Percentiles rank a stretch among this genome's conserved stretches.
Evolutionary conservation across 1,139 yeast species (phyloP).

Genomic region (Lodderomyces elongisporus): DNA sequence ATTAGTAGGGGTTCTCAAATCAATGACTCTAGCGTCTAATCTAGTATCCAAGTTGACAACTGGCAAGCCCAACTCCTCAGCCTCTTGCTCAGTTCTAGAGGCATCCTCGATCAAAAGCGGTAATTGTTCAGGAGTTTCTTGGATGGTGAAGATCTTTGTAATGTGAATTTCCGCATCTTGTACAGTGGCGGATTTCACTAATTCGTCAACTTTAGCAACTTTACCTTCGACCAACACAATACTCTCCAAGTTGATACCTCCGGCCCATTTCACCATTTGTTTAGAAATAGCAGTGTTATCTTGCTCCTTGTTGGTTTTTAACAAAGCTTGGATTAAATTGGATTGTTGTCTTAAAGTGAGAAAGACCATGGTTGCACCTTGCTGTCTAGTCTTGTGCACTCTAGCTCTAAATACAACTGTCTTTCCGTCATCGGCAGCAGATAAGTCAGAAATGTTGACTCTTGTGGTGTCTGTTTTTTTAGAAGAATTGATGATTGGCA

Average conservation of each 20-base stretch:
- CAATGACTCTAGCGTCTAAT: conserved; percentile 91
- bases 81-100: conserved; percentile 89
- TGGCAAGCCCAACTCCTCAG: conserved; percentile 87
- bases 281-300: conserved; percentile 65
- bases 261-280: conserved; percentile 97
- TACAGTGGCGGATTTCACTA: conserved; percentile 84
- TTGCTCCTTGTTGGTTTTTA: conserved; percentile 55
- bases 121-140: conserved; percentile 86
- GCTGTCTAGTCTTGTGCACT: conserved; percentile 87
- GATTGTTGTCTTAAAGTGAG: conserved; percentile 88
- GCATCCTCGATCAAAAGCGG: conserved; percentile 97
- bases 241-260: conserved; percentile 78
- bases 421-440: conserved; percentile 67
- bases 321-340: conserved; percentile 74
- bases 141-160: conserved; percentile 66
- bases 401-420: conserved; percentile 88
- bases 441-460: conserved; percentile 50
- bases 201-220: conserved; percentile 80
- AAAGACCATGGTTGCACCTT: conserved; percentile 92
- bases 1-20: conserved; percentile 92
- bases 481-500: conserved; percentile 81
- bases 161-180: conserved; percentile 86
- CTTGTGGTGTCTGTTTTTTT: conserved; percentile 53
- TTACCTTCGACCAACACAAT: conserved; percentile 87
- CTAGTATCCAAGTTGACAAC: conserved; percentile 95